A percentile compares a stretch with the other conserved stretches of the same genome.
Conservation (phyloP, 345 rosid genomes). For the Citrus inodora region DNA sequence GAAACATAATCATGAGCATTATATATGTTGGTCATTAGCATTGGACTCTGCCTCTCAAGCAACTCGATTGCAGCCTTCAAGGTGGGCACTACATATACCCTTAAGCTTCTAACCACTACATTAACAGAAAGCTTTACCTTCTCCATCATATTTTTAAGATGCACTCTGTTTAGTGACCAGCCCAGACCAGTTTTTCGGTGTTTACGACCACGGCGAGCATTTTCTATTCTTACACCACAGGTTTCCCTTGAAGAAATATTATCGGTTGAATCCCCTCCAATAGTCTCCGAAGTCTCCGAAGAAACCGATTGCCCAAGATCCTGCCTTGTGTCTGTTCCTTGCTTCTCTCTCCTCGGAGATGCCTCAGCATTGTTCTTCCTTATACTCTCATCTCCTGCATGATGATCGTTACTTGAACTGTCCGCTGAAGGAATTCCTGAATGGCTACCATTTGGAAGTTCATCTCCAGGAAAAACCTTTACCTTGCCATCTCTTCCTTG, state of each 20-base stretch:
- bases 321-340: constrained; percentile 29
- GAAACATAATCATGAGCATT: constrained; percentile 45
- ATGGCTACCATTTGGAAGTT: constrained; percentile 39
- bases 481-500: constrained; percentile 40
- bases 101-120: constrained; percentile 39
- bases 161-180: constrained; percentile 38
- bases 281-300: constrained; percentile 22
- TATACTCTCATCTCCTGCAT: constrained; percentile 30
- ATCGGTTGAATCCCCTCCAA: constrained; percentile 29
- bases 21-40: constrained; percentile 31
- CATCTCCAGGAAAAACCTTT: constrained; percentile 44
- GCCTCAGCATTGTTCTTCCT: constrained; percentile 25
- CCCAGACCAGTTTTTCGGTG: constrained; percentile 32
- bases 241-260: constrained; percentile 30
- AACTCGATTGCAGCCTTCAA: constrained; percentile 44
- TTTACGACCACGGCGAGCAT: constrained; percentile 35
- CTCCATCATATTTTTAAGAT: constrained; percentile 42
- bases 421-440: constrained; percentile 22
- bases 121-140: constrained; percentile 44
- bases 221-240: constrained; percentile 27
- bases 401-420: constrained; percentile 13
- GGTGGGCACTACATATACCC: constrained; percentile 31
- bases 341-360: constrained; percentile 32
- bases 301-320: constrained; percentile 30
- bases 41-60: constrained; percentile 65